Base-by-base conservation (phyloP, 257 asterid species). In the Solanum chaucha region DNA sequence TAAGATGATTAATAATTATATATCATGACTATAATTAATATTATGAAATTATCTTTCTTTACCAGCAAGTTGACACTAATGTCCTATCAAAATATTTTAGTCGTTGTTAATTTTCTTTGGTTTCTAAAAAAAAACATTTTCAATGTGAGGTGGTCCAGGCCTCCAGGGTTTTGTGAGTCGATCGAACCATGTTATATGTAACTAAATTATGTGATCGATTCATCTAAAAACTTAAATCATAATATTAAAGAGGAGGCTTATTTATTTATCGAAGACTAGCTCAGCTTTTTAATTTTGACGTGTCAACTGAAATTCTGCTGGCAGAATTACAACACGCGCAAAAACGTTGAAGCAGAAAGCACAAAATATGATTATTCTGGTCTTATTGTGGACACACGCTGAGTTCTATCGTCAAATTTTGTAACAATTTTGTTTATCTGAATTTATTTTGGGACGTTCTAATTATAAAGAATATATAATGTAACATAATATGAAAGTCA, bases 61-160 rank as follows among this genome's bases (percentile, higher is more conserved):
- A 84, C 82, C 86, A 44, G 65, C 40, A 44, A 86, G 87, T 35
- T 41, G 91, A 88, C 73, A 75, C 64, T 34, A 77, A 61, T 86
- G 78, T 73, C 75, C 35, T 38, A 19, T 51, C 61, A 7, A 51
- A 51, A 15, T 51, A 15, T 51, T 51, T 51, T 51, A 51, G 8
- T 15, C 22, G 11, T 74, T 11, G 8, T 22, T 35, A 36, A 36
- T 38, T 36, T 36, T 36, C 17, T 74, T 35, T 34, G 8, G 5
- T 15, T 4, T 35, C n/a, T 3, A 3, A 70, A 30, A 28, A 28
- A 24, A 10, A 64, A 10, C 1, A 4, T 10, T 73, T 36, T 9
- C 30, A n/a, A 75, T 40, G 35, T 40, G 13, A 3, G 35, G 34
- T 75, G 83, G 55, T 71, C 58, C 59, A 44, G 3, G 61, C 9